Evolutionary conservation across 2,329 filamentous ascomycete genomes (phyloP).

Genomic region (Akanthomyces dipterigenus): DNA sequence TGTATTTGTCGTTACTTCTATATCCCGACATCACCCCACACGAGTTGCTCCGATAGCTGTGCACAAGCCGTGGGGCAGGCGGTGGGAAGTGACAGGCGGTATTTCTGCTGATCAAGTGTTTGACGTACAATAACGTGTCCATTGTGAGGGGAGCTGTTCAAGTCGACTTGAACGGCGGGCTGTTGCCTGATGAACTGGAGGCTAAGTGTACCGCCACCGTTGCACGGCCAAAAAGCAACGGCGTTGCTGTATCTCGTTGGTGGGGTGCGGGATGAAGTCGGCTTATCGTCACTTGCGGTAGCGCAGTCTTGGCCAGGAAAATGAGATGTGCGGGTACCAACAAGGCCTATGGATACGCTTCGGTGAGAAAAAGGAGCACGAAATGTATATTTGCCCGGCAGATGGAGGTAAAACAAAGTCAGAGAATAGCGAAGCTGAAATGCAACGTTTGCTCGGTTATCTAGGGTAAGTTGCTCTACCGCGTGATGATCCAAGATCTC

Average conservation of each 20-base stretch:
- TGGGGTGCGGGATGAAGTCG: slow-evolving; percentile 8
- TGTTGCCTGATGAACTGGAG: not conserved
- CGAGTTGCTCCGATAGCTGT: slow-evolving; percentile 2
- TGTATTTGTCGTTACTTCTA: not conserved
- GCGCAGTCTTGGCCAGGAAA: not conserved
- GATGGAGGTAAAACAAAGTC: not conserved
- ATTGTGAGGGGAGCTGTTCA: slow-evolving; percentile 15
- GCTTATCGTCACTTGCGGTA: not conserved
- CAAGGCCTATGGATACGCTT: not conserved
- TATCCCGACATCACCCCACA: slow-evolving; percentile 1
- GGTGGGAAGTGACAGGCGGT: not conserved
- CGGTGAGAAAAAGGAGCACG: not conserved
- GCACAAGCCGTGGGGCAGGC: not conserved
- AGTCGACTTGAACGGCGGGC: not conserved
- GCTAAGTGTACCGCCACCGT: slow-evolving; percentile 1
- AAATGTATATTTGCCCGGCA: not conserved
- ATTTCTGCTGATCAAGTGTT: not conserved
- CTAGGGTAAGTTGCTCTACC: not conserved
- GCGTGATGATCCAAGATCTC: slow-evolving; percentile 3
- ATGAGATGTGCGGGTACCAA: not conserved
- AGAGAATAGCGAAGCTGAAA: not conserved
- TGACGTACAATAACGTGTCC: slow-evolving; percentile 27
- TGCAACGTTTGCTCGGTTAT: not conserved
- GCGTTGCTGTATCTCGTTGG: not conserved
- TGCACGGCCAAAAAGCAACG: not conserved